Percentiles rank a stretch among this genome's conserved stretches.
phyloP scores from a whole-genome alignment of 1,284 basidiomycete genomes.

The Cryptococcus depauperatus region DNA sequence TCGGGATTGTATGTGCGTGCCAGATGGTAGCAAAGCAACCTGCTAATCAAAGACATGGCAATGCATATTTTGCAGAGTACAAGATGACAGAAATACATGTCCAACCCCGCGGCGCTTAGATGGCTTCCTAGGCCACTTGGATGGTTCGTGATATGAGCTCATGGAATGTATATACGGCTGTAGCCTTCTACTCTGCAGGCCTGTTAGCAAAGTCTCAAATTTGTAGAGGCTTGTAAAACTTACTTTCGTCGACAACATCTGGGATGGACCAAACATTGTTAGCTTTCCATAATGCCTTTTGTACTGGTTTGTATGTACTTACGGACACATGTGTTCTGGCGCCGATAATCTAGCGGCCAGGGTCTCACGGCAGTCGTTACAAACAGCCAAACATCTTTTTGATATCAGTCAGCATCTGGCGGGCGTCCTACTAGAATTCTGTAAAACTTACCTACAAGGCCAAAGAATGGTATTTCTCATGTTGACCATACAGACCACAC shows the following conservation, averaged over 20 bases:
- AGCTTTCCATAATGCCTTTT: not conserved
- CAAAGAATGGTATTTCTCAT: conserved; percentile 41
- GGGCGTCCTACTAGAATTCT: not conserved
- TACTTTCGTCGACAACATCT: conserved; percentile 27
- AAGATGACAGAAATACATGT: not conserved
- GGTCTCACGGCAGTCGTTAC: conserved; percentile 42
- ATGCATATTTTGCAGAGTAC: too few species aligned
- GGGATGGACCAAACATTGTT: not conserved
- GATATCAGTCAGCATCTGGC: not conserved
- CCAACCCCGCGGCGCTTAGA: not conserved
- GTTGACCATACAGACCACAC: conserved; percentile 42
- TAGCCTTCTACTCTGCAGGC: conserved; percentile 35
- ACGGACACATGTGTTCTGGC: conserved; percentile 42
- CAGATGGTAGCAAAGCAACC: too few species aligned
- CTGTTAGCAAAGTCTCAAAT: not conserved
- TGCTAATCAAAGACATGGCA: too few species aligned
- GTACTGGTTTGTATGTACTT: conserved; percentile 4
- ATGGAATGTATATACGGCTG: conserved; percentile 38
- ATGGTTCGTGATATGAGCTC: not conserved
- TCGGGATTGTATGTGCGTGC: too few species aligned
- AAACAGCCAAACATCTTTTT: conserved; percentile 35
- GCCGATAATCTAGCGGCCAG: conserved; percentile 35
- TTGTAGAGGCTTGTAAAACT: conserved; percentile 1
- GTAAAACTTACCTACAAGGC: conserved; percentile 34
- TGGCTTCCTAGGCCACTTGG: not conserved